Conservation (phyloP, 2,329 filamentous ascomycete genomes). For the Pyricularia pennisetigena region DNA sequence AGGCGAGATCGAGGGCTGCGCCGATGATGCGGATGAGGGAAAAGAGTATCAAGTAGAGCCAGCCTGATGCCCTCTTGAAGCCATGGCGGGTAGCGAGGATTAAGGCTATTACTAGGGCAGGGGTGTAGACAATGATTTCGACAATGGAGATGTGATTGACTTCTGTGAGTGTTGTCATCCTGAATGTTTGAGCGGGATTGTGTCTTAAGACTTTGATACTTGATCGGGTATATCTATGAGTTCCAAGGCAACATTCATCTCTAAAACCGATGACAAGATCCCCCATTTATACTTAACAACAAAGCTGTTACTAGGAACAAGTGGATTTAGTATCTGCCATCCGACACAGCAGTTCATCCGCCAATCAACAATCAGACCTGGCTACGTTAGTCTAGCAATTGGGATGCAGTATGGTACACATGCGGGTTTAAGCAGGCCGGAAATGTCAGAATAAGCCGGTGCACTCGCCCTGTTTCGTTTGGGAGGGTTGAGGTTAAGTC, state of each 20-base stretch:
- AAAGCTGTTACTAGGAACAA: neutral
- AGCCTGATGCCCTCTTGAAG: slow-evolving; percentile 35
- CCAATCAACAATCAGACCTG: too few relatives aligned
- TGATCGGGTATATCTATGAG: neutral
- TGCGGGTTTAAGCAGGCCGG: neutral
- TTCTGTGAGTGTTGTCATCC: slow-evolving; percentile 12
- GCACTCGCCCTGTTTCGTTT: neutral
- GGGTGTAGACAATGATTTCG: slow-evolving; percentile 29
- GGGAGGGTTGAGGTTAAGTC: neutral
- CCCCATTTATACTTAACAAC: neutral
- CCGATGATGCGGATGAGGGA: slow-evolving; percentile 40
- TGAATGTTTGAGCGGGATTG: slow-evolving; percentile 6
- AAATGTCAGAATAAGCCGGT: neutral
- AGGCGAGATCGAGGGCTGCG: slow-evolving; percentile 35
- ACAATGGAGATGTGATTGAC: slow-evolving; percentile 27
- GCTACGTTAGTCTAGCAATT: neutral
- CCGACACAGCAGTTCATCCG: too few relatives aligned
- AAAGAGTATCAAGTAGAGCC: slow-evolving; percentile 43
- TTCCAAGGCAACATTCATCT: neutral
- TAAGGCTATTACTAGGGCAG: slow-evolving; percentile 22
- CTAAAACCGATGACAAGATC: neutral
- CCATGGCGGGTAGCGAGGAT: slow-evolving; percentile 32
- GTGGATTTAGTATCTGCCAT: neutral
- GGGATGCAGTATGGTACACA: neutral
- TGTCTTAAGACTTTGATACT: neutral